Evolutionary conservation across 208 protist species (phyloP), one percentile per base, ranked within the genome.

Genomic region (Acanthamoeba sp.): DNA sequence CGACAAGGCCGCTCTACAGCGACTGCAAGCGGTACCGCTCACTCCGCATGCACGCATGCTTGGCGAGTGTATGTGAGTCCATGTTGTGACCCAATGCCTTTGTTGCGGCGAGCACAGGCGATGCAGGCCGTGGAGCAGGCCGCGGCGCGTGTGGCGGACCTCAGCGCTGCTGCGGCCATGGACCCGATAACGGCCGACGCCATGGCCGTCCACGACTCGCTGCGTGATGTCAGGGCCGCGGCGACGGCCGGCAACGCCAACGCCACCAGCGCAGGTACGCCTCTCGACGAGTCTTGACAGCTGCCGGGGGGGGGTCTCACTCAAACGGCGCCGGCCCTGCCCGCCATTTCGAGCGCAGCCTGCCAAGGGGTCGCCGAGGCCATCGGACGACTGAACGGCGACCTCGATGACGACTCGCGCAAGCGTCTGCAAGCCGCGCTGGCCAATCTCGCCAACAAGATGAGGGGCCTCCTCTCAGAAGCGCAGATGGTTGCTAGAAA

Each of bases 171-270:
- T 16, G 84, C 84, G 16, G 45, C 40, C 7, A 38, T 91, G 14
- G 84, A 91, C 40, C 84, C 84, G 4, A 69, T 91, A 0, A 91
- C 84, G 57, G 84, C 42, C 18, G 84, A 91, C 27, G 84, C 84
- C 52, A 55, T 69, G 84, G 84, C 52, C 27, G 48, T 91, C 32
- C 84, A 91, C 52, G 84, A 55, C 48, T n/a, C 84, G 3, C 34
- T 91, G 34, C 32, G 52, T 9, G 84, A 59, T 36, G 50, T 91
- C 20, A 42, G 57, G 0, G 29, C 29, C 34, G 84, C 57, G 32
- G 57, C 40, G 12, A 48, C 42, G 16, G 45, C 57, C 24, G 84
- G 84, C 29, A 91, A 69, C 52, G 84, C 57, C 34, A 48, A 36
- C 40, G 84, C 57, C 40, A 66, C 84, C 42, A 66, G 36, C 57